Evolutionary conservation across 768 basidiomycete species (phyloP).

Genomic region (Russula dissimulans): DNA sequence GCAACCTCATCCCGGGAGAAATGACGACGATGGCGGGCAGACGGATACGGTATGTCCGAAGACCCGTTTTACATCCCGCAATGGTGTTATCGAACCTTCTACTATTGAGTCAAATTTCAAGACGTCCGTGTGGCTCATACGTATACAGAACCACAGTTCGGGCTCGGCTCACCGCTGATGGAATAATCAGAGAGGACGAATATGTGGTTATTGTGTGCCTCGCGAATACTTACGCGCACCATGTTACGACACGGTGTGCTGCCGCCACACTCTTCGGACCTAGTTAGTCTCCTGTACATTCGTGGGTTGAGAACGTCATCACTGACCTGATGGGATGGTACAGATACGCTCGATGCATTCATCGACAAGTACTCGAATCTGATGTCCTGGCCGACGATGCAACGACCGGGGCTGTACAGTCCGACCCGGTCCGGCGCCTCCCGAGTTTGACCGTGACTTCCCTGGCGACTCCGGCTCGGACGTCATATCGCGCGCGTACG

Average conservation of each 20-base stretch:
- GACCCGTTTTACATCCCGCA: background rate
- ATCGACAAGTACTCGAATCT: conserved; percentile 66
- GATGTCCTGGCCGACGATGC: conserved; percentile 46
- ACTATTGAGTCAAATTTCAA: background rate
- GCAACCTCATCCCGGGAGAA: conserved; percentile 71
- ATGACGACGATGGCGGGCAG: conserved; percentile 78
- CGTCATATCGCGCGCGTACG: conserved; percentile 44
- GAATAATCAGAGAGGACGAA: conserved; percentile 54
- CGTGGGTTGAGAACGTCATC: background rate
- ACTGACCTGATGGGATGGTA: conserved; percentile 4
- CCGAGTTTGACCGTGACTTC: conserved; percentile 42
- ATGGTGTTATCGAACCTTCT: background rate
- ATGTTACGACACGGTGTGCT: conserved; percentile 59
- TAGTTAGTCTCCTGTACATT: conserved; percentile 36
- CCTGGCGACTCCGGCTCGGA: conserved; percentile 47
- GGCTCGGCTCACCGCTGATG: conserved; percentile 50
- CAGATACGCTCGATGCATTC: conserved; percentile 73
- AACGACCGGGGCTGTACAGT: conserved; percentile 31
- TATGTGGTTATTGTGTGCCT: conserved; percentile 74
- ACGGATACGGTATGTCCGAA: conserved; percentile 48
- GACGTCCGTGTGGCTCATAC: background rate
- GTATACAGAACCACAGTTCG: conserved; percentile 53
- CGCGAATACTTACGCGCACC: conserved; percentile 74
- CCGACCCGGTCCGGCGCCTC: conserved; percentile 53
- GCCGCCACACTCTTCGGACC: conserved; percentile 72